These are phyloP conservation scores for Claviceps africana DNA, from an alignment of 2,329 filamentous ascomycete species.

Conservation along the genomic window DNA sequence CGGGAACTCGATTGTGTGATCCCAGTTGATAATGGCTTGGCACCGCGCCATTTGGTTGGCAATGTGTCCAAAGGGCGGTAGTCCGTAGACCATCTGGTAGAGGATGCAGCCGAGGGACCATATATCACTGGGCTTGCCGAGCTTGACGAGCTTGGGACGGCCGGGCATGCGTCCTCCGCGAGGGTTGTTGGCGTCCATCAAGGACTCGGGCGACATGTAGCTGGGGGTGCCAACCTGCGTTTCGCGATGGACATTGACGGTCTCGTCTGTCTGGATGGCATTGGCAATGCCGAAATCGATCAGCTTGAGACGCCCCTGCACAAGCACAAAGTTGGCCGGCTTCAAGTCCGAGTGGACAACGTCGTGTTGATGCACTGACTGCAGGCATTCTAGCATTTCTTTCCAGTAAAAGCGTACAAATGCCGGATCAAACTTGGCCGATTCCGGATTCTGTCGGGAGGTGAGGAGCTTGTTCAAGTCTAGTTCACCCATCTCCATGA, in stretches of 20 bases:
- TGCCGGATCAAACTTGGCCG: conserved; percentile 66
- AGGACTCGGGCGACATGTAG: conserved; percentile 94
- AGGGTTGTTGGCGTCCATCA: conserved; percentile 70
- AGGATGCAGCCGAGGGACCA: conserved; percentile 95
- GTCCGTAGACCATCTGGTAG: conserved; percentile 96
- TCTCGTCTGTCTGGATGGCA: conserved; percentile 88
- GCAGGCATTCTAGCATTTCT: conserved; percentile 94
- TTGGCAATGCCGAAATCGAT: conserved; percentile 99
- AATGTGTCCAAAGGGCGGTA: conserved; percentile 89
- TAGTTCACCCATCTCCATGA: conserved; percentile 95
- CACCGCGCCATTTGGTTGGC: conserved; percentile 74
- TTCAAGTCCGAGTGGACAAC: conserved; percentile 97
- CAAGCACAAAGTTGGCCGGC: conserved; percentile 90
- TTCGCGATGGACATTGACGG: conserved; percentile 93
- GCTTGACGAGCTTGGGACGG: conserved; percentile 69
- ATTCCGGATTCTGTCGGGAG: conserved; percentile 55
- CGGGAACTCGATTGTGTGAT: conserved; percentile 59
- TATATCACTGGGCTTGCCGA: conserved; percentile 90
- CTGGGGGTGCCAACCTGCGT: conserved; percentile 92
- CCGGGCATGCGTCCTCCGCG: conserved; percentile 29
- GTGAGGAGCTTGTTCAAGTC: conserved; percentile 80
- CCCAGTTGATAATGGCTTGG: conserved; percentile 71
- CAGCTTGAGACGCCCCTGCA: conserved; percentile 79
- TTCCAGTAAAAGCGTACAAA: conserved; percentile 99
- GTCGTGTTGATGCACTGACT: conserved; percentile 75